Conservation (phyloP, 192 early-diverging fungal genomes). For the Coemansia sp. region DNA sequence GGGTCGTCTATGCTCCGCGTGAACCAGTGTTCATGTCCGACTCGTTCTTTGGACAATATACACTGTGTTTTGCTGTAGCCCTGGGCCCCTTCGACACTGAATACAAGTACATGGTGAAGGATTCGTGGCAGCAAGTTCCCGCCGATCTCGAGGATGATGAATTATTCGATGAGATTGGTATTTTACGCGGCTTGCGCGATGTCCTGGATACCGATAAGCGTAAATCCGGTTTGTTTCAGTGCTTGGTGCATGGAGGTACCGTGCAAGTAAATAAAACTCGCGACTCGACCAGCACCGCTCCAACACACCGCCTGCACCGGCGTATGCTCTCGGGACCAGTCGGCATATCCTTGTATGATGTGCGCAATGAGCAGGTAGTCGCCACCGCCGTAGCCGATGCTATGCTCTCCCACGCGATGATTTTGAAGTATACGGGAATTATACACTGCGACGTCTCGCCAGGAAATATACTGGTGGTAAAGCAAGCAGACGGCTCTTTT, state of each 20-base stretch:
- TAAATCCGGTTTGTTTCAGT: conserved; percentile 20
- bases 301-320: conserved; percentile 25
- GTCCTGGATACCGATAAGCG: conserved; percentile 24
- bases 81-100: conserved; percentile 6
- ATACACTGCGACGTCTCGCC: conserved; percentile 53
- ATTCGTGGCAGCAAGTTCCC: conserved; percentile 43
- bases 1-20: conserved; percentile 18
- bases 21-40: conserved; percentile 37
- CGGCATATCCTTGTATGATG: conserved; percentile 27
- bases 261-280: conserved; percentile 25
- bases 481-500: conserved; percentile 12
- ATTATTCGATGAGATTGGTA: conserved; percentile 32
- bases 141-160: background rate
- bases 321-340: conserved; percentile 48
- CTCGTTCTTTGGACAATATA: conserved; percentile 46
- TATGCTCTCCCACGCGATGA: conserved; percentile 35
- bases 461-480: conserved; percentile 48
- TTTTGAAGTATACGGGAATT: conserved; percentile 19
- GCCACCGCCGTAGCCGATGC: conserved; percentile 40
- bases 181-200: conserved; percentile 30
- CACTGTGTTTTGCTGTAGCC: conserved; percentile 35
- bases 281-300: conserved; percentile 12
- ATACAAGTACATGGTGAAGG: conserved; percentile 36
- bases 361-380: conserved; percentile 32
- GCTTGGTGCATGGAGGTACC: conserved; percentile 39